Conservation (phyloP, 169 alveolate species). For the Hepatocystis sp. region DNA sequence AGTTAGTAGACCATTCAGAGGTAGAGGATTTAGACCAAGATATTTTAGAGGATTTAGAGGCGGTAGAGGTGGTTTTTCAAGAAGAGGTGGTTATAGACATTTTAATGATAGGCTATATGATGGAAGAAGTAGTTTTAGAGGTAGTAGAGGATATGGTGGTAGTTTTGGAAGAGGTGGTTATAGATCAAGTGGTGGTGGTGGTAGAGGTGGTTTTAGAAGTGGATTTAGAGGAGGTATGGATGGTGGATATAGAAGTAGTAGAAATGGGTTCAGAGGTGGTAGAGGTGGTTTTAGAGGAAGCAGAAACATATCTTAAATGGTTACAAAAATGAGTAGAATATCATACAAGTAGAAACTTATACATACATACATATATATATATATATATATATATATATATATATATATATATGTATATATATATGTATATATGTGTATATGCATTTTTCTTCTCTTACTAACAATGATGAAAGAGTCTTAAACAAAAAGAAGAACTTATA, state of each 20-base stretch:
- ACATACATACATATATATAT: not conserved
- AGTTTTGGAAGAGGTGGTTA: slow-evolving; percentile 36
- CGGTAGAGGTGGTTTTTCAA: slow-evolving; percentile 71
- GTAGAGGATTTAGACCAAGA: slow-evolving; percentile 74
- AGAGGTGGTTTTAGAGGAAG: slow-evolving; percentile 64
- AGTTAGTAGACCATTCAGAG: slow-evolving; percentile 74
- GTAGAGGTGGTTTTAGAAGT: slow-evolving; percentile 79
- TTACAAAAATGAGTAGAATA: too few relatives aligned
- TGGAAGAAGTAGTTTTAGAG: slow-evolving; percentile 69
- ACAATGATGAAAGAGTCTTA: too few relatives aligned
- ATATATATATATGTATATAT: slow-evolving; percentile 2
- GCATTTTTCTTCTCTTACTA: too few relatives aligned
- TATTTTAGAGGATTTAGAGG: slow-evolving; percentile 74
- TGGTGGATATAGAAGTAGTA: slow-evolving; percentile 70
- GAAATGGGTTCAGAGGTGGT: slow-evolving; percentile 78
- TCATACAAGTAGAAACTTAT: not conserved
- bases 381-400: not conserved
- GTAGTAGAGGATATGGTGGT: slow-evolving; percentile 54
- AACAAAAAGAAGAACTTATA: too few relatives aligned
- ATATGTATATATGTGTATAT: too few relatives aligned
- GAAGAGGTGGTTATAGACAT: slow-evolving; percentile 76
- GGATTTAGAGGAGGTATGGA: slow-evolving; percentile 76
- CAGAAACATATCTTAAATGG: slow-evolving; percentile 36
- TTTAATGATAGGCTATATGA: slow-evolving; percentile 74
- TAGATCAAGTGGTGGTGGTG: slow-evolving; percentile 57